phyloP scores from a whole-genome alignment of 208 protist species.

The Angomonas deanei region DNA sequence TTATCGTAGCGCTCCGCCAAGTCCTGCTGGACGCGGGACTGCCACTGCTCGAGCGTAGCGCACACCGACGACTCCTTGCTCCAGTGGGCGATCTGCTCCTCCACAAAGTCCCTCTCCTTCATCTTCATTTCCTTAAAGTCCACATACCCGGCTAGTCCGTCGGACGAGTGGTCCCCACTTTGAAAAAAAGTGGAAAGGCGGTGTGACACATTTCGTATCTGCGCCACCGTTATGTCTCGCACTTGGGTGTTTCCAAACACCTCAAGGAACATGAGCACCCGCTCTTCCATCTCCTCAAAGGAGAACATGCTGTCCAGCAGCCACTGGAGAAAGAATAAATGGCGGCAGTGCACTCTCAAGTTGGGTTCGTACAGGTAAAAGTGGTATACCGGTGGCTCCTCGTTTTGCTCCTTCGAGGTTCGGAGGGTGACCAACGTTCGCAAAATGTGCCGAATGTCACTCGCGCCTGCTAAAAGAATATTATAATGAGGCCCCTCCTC shows the following conservation, averaged over 20 bases:
- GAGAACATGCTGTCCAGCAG: conserved; percentile 85
- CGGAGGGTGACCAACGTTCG: conserved; percentile 65
- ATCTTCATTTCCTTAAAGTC: conserved; percentile 78
- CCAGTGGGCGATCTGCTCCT: conserved; percentile 81
- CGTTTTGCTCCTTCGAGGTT: conserved; percentile 13
- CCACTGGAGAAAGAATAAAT: conserved; percentile 90
- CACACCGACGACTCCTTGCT: conserved; percentile 40
- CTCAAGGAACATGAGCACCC: conserved; percentile 88
- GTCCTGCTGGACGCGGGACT: conserved; percentile 65
- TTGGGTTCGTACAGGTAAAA: conserved; percentile 90
- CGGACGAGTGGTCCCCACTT: conserved; percentile 18
- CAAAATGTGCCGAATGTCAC: conserved; percentile 83
- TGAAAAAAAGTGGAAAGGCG: conserved; percentile 39
- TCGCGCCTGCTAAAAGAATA: conserved; percentile 67
- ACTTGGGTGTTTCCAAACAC: conserved; percentile 75
- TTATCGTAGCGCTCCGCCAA: conserved; percentile 91
- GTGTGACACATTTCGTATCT: conserved; percentile 62
- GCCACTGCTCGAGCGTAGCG: conserved; percentile 59
- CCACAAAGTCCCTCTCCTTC: conserved; percentile 84
- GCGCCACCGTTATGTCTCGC: conserved; percentile 73
- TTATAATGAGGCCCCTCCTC: conserved; percentile 13
- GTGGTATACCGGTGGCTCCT: conserved; percentile 40
- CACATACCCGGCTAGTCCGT: conserved; percentile 26
- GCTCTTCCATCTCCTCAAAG: conserved; percentile 84
- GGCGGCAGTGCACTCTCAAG: conserved; percentile 73